phyloP scores from a whole-genome alignment of 1,139 yeast species.

The Yarrowia galli region DNA sequence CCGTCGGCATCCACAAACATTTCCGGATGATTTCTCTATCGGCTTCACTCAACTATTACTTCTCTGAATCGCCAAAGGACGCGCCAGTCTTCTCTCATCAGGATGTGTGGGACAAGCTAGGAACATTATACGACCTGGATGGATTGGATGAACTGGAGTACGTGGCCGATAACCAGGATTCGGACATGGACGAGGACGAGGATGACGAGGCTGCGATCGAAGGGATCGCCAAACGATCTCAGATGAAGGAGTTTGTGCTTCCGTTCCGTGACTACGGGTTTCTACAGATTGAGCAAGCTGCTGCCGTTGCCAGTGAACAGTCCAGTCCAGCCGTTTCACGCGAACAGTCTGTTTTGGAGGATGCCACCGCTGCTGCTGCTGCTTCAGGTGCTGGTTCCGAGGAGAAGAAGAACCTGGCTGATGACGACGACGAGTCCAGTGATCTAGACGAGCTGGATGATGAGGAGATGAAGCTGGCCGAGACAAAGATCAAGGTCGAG shows the following conservation, averaged over 20 bases:
- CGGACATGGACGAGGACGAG: constrained; percentile 43
- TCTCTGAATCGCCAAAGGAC: constrained; percentile 29
- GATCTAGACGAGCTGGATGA: constrained; percentile 40
- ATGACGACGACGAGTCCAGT: constrained; percentile 36
- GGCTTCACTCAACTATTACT: constrained; percentile 21
- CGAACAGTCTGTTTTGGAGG: constrained; percentile 17
- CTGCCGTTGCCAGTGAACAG: constrained; percentile 41
- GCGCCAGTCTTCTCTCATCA: constrained; percentile 40
- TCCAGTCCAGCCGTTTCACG: constrained; percentile 9
- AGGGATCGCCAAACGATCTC: constrained; percentile 43
- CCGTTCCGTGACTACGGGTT: constrained; percentile 58
- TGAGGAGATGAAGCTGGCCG: constrained; percentile 40
- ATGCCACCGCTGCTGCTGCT: neutral
- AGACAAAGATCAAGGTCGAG: constrained; percentile 41
- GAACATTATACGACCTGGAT: constrained; percentile 61
- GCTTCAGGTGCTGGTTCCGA: neutral
- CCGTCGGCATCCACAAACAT: constrained; percentile 66
- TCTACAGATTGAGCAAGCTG: constrained; percentile 54
- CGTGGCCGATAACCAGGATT: constrained; percentile 42
- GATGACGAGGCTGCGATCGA: constrained; percentile 43
- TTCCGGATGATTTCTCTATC: constrained; percentile 58
- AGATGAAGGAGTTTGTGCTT: constrained; percentile 51
- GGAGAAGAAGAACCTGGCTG: neutral
- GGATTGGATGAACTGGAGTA: constrained; percentile 64
- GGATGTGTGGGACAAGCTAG: constrained; percentile 68